Base-by-base conservation (phyloP, 176 grass and related monocot species). In the Oryza longistaminata region DNA sequence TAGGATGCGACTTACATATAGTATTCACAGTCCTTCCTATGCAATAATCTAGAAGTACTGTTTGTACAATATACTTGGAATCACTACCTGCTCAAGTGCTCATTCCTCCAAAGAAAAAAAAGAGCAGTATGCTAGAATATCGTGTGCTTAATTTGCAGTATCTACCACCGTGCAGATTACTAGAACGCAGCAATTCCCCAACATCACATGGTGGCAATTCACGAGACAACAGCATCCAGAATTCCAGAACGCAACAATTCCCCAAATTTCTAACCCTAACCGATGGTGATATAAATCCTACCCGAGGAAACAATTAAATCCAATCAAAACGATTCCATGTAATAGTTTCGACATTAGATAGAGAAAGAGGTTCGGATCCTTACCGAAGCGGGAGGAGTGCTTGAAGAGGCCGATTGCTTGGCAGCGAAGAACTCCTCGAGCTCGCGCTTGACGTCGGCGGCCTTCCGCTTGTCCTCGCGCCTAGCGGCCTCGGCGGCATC, bases 391-490 rank as follows among this genome's bases (percentile, higher is more conserved):
- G 93, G 83, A 60, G 81, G 73, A 2, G 76, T 8, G 17, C 75
- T 73, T 10, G 37, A 49, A 43, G 61, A 9, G 6, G 53, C 2
- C 10, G 70, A 34, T 22, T 66, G 48, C 39, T 74, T 89, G 79
- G 26, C 26, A 0, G 9, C 12, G 27, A 60, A 76, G 66, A 95
- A 93, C 40, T 79, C 81, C 0, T 82, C n/a, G 43, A 98, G 82
- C 19, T 89, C 90, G 60, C 90, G 82, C 39, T 98, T 33, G 22
- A 94, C 43, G 11, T 90, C 86, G 9, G 86, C 87, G 1, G 83
- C 87, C 8, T 49, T 89, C 29, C 76, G 73, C 77, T 82, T 93
- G 4, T 87, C 85, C 79, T 76, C 78, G 3, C 87, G 83, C 77
- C 45, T 86, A 58, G 83, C 77, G 2, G 71, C 44, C 75, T 95